These are phyloP conservation scores for Colletotrichum melonis DNA, from an alignment of 2,329 filamentous ascomycete genomes.

Conservation along the genomic window DNA sequence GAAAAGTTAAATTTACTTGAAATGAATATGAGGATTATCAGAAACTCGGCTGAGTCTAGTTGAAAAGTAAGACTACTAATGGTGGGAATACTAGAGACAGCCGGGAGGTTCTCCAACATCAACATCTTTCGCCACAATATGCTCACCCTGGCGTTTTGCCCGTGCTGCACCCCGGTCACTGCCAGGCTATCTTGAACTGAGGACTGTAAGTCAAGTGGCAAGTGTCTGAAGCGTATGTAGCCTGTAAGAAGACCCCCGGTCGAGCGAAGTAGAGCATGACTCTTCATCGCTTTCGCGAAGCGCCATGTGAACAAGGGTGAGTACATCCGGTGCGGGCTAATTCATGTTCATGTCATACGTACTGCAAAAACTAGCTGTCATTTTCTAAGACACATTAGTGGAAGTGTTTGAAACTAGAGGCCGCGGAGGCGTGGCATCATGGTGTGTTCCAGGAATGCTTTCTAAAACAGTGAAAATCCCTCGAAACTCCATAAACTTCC, in stretches of 20 bases:
- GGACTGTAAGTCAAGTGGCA: neutral
- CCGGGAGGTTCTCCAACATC: too few species aligned
- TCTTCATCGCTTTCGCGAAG: neutral
- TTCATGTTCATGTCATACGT: neutral
- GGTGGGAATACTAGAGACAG: too few species aligned
- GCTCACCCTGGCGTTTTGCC: too few species aligned
- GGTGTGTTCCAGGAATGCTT: neutral
- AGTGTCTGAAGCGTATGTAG: neutral
- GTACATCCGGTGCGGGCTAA: neutral
- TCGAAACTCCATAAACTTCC: neutral
- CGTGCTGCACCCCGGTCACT: too few species aligned
- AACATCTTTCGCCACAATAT: too few species aligned
- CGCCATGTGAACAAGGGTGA: neutral
- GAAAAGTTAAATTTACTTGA: rapidly evolving
- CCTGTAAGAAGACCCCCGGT: too few species aligned
- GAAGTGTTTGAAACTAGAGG: neutral
- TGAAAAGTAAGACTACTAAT: too few species aligned
- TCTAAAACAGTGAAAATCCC: neutral
- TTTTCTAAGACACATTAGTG: rapidly evolving
- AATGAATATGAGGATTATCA: rapidly evolving
- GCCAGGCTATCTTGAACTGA: too few species aligned
- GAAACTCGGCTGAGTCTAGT: too few species aligned
- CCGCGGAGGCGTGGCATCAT: neutral
- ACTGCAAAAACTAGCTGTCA: neutral
- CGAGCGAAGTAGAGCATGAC: neutral